Percentiles rank a stretch among this genome's conserved stretches.
phyloP scores from a whole-genome alignment of 345 rosid genomes.

The Cardamine occulta region DNA sequence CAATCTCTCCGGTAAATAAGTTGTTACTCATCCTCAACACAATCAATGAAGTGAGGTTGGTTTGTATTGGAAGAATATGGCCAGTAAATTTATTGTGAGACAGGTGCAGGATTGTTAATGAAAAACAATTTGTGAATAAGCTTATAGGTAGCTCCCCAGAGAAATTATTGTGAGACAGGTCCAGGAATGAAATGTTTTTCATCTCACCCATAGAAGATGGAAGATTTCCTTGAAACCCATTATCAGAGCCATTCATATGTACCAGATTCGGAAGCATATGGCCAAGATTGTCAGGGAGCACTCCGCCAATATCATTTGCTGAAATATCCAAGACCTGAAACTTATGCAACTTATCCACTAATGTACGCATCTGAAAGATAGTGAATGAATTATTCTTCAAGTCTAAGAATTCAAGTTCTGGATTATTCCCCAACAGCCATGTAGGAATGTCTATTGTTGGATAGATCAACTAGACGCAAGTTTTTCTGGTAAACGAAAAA shows the following conservation, averaged over 20 bases:
- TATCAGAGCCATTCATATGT: neutral
- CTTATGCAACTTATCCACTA: slow-evolving; percentile 1
- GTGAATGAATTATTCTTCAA: slow-evolving; percentile 31
- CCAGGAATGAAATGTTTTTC: neutral
- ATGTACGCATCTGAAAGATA: neutral
- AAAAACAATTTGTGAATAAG: neutral
- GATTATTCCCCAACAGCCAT: slow-evolving; percentile 23
- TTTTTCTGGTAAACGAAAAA: slow-evolving; percentile 25
- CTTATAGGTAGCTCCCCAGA: slow-evolving; percentile 8
- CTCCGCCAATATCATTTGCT: neutral
- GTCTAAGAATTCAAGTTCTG: slow-evolving; percentile 21
- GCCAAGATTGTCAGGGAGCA: neutral
- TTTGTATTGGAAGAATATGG: neutral
- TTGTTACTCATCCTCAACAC: neutral
- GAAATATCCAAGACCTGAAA: slow-evolving; percentile 23
- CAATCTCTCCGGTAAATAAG: neutral
- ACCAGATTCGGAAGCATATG: neutral
- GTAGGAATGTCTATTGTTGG: slow-evolving; percentile 25
- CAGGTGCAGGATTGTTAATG: neutral
- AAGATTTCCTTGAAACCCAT: neutral
- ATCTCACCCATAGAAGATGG: neutral
- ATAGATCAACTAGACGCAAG: slow-evolving; percentile 33
- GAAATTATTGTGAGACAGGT: slow-evolving; percentile 13
- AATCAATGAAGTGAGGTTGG: neutral
- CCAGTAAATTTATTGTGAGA: neutral